Percentiles rank a stretch among this genome's conserved stretches.
phyloP scores from a whole-genome alignment of 257 asterid species.

The Capsicum pubescens region DNA sequence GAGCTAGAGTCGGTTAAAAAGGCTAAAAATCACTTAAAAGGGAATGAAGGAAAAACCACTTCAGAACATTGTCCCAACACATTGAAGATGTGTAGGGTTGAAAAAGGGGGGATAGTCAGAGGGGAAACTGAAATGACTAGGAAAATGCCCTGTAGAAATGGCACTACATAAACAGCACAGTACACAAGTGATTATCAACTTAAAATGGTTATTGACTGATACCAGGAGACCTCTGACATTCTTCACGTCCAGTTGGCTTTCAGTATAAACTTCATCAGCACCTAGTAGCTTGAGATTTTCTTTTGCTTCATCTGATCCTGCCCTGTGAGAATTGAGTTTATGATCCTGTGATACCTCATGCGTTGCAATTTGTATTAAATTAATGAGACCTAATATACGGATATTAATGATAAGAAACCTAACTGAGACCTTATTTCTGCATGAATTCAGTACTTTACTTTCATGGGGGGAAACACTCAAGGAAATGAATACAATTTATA shows the following conservation, averaged over 20 bases:
- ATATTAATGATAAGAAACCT: background rate
- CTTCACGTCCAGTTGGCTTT: constrained; percentile 82
- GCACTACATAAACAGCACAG: constrained; percentile 9
- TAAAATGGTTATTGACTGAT: constrained; percentile 36
- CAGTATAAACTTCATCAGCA: constrained; percentile 83
- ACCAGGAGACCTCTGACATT: constrained; percentile 83
- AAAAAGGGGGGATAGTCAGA: background rate
- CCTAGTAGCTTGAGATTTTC: constrained; percentile 82
- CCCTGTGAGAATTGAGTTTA: constrained; percentile 52
- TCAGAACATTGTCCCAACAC: background rate
- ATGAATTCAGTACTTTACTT: background rate
- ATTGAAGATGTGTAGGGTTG: constrained; percentile 10
- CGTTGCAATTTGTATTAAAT: background rate
- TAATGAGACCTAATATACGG: background rate
- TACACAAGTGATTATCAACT: background rate
- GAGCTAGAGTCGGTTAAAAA: background rate
- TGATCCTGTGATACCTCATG: constrained; percentile 22
- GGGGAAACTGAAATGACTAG: background rate
- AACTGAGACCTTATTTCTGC: background rate
- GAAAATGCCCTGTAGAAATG: background rate
- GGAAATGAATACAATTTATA: background rate
- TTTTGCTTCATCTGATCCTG: constrained; percentile 85
- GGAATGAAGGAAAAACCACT: background rate
- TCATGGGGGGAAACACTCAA: background rate
- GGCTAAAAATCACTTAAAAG: background rate